Percentiles rank a stretch among this genome's conserved stretches.
These are phyloP conservation scores for Coprinopsis sp. DNA, from an alignment of 768 basidiomycete species.

Conservation along the genomic window DNA sequence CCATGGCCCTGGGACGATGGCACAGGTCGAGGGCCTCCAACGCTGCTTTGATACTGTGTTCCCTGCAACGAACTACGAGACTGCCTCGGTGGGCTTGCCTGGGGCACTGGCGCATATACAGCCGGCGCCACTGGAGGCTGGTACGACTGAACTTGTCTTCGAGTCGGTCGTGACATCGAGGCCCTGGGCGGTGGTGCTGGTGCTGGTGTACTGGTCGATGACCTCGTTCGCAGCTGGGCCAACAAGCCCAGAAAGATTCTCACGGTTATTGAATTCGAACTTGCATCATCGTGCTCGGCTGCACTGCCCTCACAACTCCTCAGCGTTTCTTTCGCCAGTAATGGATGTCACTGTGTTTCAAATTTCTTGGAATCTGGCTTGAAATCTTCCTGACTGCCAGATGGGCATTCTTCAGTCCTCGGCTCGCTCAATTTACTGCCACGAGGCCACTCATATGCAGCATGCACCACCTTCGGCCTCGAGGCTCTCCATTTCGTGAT, in stretches of 20 bases:
- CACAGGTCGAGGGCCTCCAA: slow-evolving; percentile 2
- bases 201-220: slow-evolving; percentile 11
- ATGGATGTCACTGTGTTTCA: too few species aligned
- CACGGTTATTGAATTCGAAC: slow-evolving; percentile 11
- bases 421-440: too few species aligned
- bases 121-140: slow-evolving; percentile 42
- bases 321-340: too few species aligned
- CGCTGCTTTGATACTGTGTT: not conserved
- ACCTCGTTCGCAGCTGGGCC: slow-evolving; percentile 14
- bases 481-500: too few species aligned
- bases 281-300: too few species aligned
- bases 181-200: slow-evolving; percentile 10
- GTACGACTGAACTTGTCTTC: slow-evolving; percentile 38
- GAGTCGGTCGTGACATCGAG: slow-evolving; percentile 35
- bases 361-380: too few species aligned
- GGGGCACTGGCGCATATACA: slow-evolving; percentile 61
- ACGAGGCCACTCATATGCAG: too few species aligned
- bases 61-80: not conserved
- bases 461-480: not conserved
- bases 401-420: too few species aligned
- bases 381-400: too few species aligned
- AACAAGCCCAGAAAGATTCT: slow-evolving; percentile 1
- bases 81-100: slow-evolving; percentile 38
- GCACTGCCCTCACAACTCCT: not conserved
- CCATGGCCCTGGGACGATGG: slow-evolving; percentile 7